A percentile compares a stretch with the other conserved stretches of the same genome.
Evolutionary conservation across 1,139 yeast genomes (phyloP).

Genomic region (Williopsis jadinii): DNA sequence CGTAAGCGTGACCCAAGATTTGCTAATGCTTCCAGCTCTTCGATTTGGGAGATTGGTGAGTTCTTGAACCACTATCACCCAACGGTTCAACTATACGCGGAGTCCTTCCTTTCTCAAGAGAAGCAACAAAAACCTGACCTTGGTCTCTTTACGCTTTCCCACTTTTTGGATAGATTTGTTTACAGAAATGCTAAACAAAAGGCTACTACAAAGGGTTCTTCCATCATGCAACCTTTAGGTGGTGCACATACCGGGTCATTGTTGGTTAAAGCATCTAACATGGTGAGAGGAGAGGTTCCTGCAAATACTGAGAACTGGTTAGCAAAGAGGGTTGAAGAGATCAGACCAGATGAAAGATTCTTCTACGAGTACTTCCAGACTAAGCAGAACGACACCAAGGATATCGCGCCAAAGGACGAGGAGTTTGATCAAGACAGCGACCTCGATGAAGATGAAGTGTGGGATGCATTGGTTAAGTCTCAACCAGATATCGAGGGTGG

Average conservation of each 20-base stretch:
- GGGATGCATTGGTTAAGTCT: conserved; percentile 84
- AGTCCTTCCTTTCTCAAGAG: conserved; percentile 43
- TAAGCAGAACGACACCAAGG: conserved; percentile 39
- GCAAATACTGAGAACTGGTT: conserved; percentile 85
- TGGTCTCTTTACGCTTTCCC: conserved; percentile 79
- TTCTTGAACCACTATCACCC: conserved; percentile 87
- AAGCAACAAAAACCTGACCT: conserved; percentile 68
- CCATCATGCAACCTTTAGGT: conserved; percentile 97
- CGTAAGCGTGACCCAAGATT: conserved; percentile 85
- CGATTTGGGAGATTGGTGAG: conserved; percentile 79
- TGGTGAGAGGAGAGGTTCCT: conserved; percentile 41
- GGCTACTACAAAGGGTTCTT: conserved; percentile 64
- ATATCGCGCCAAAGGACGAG: conserved; percentile 28
- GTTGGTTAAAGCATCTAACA: conserved; percentile 62
- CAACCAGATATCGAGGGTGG: conserved; percentile 75
- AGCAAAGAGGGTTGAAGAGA: conserved; percentile 50
- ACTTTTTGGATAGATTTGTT: conserved; percentile 92
- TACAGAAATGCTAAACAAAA: conserved; percentile 87
- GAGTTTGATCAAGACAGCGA: conserved; percentile 42
- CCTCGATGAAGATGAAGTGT: conserved; percentile 71
- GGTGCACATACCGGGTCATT: conserved; percentile 73
- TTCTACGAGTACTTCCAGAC: conserved; percentile 81
- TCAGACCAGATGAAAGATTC: conserved; percentile 85
- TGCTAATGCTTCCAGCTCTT: conserved; percentile 74
- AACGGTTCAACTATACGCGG: conserved; percentile 77